Conservation (phyloP, 176 grass and related monocot species). For the Bonia amplexicaulis region DNA sequence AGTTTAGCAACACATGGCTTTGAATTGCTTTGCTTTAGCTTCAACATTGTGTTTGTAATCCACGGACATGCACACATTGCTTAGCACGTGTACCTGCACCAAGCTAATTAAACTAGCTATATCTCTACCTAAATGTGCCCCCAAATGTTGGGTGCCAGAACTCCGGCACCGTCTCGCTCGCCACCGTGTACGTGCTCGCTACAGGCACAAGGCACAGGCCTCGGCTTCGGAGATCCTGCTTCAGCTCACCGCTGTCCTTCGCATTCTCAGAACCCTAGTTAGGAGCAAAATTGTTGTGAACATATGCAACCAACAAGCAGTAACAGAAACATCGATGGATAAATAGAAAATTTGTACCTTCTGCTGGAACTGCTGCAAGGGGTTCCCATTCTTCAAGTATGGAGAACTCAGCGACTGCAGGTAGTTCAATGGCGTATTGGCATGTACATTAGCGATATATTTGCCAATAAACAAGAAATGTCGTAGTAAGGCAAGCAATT, state of each 20-base stretch:
- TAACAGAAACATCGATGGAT: neutral
- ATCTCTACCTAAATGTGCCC: conserved; percentile 70
- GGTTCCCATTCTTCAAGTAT: conserved; percentile 76
- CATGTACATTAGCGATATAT: conserved; percentile 5
- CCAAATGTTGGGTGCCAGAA: conserved; percentile 98
- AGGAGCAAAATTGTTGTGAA: neutral
- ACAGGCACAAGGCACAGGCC: conserved; percentile 92
- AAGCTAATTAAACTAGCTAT: conserved; percentile 18
- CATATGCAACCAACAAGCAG: neutral
- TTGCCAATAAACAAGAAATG: neutral
- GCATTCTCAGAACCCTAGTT: conserved; percentile 44
- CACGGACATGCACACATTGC: conserved; percentile 17
- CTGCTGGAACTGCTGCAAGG: conserved; percentile 57
- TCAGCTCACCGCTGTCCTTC: conserved; percentile 41
- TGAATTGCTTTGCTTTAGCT: conserved; percentile 35
- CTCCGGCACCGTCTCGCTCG: conserved; percentile 69
- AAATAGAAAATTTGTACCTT: conserved; percentile 47
- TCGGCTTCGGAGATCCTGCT: conserved; percentile 69
- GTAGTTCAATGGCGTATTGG: neutral
- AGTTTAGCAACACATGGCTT: conserved; percentile 3
- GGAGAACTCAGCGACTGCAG: conserved; percentile 69
- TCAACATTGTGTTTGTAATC: conserved; percentile 30
- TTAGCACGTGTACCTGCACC: conserved; percentile 12
- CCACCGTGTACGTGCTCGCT: conserved; percentile 79
- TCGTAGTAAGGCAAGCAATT: neutral